Conservation (phyloP, 1,139 yeast genomes). For the Eremothecium gossypii region DNA sequence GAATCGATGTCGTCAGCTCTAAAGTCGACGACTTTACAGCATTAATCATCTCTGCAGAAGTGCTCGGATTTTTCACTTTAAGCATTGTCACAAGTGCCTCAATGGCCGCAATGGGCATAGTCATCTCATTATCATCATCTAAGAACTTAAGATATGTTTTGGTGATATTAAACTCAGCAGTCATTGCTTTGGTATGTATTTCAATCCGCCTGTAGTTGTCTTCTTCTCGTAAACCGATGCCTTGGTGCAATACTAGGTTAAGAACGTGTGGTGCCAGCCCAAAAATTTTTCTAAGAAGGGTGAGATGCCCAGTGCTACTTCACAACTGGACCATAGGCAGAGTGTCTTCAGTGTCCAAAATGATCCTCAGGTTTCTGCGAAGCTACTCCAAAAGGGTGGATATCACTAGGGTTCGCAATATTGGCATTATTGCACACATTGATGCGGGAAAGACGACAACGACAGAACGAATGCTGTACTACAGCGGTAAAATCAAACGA, state of each 20-base stretch:
- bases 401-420: constrained; percentile 28
- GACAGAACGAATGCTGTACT: constrained; percentile 87
- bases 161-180: constrained; percentile 60
- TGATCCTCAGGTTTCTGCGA: constrained; percentile 6
- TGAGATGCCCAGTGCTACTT: too few relatives aligned
- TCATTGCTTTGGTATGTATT: not conserved
- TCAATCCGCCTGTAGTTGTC: too few relatives aligned
- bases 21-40: constrained; percentile 69
- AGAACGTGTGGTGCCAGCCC: too few relatives aligned
- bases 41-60: constrained; percentile 86
- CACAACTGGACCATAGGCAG: not conserved
- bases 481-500: constrained; percentile 68
- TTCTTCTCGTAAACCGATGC: too few relatives aligned
- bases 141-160: constrained; percentile 70
- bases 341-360: not conserved
- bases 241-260: too few relatives aligned
- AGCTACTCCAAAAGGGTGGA: constrained; percentile 13
- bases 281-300: too few relatives aligned
- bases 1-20: constrained; percentile 65
- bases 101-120: constrained; percentile 99
- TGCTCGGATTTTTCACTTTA: constrained; percentile 73
- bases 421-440: constrained; percentile 88
- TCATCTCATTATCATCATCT: constrained; percentile 84
- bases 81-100: constrained; percentile 84
- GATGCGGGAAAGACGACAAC: constrained; percentile 96